phyloP scores from a whole-genome alignment of 2,329 filamentous ascomycete species.

The Sphaerostilbella broomeana region DNA sequence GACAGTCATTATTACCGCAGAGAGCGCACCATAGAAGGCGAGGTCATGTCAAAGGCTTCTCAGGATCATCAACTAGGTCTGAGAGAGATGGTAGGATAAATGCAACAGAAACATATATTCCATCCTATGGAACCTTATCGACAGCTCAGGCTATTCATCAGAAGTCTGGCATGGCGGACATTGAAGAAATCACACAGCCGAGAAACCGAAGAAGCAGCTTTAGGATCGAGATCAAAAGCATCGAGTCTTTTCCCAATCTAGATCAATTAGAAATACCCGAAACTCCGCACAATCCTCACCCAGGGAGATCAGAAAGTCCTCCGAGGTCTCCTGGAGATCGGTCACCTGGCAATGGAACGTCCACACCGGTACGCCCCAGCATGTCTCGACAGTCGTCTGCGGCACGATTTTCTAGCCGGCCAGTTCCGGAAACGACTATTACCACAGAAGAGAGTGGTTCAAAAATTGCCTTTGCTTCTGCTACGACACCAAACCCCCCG shows the following conservation, averaged over 20 bases:
- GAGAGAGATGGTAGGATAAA: conserved; percentile 15
- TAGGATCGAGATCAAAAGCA: conserved; percentile 7
- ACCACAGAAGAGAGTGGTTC: conserved; percentile 54
- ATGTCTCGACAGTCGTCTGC: conserved; percentile 47
- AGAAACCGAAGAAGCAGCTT: conserved; percentile 4
- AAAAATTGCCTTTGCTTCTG: conserved; percentile 61
- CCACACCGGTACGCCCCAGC: conserved; percentile 35
- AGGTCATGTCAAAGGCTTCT: conserved; percentile 1
- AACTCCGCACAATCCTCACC: conserved; percentile 11
- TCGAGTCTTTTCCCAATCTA: conserved; percentile 21
- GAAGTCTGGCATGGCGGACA: conserved; percentile 11
- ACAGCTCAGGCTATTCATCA: conserved; percentile 17
- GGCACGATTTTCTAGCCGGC: conserved; percentile 63
- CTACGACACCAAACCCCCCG: conserved; percentile 19
- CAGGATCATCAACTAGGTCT: conserved; percentile 15
- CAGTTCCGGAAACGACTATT: conserved; percentile 64
- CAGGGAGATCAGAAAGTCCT: conserved; percentile 22
- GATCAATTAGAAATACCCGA: conserved; percentile 14
- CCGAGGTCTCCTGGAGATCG: conserved; percentile 16
- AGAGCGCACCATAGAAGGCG: neutral
- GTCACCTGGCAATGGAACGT: conserved; percentile 17
- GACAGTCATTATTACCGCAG: conserved; percentile 19
- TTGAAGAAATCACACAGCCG: conserved; percentile 1
- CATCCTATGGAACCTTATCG: conserved; percentile 30
- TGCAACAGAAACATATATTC: conserved; percentile 10